These are phyloP conservation scores for Globisporangium carolinianum DNA, from an alignment of 352 stramenopile genomes.

Conservation along the genomic window DNA sequence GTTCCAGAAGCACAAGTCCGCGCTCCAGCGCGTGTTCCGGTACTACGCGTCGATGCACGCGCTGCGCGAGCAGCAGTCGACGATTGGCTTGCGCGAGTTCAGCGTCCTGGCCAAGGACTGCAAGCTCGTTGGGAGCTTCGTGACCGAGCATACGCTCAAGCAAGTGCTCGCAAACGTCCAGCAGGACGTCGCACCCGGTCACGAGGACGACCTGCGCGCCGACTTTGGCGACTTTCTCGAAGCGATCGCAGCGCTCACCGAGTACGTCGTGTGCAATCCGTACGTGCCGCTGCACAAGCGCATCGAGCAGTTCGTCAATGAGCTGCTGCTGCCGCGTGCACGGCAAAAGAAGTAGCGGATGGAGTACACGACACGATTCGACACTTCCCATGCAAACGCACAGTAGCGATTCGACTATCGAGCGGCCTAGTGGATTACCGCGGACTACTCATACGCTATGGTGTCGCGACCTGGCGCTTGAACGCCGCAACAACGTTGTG, in stretches of 20 bases:
- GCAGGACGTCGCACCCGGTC: slow-evolving; percentile 30
- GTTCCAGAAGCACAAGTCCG: slow-evolving; percentile 63
- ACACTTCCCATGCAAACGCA: too few species aligned
- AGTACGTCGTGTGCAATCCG: slow-evolving; percentile 77
- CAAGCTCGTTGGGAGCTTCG: slow-evolving; percentile 66
- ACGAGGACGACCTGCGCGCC: slow-evolving; percentile 36
- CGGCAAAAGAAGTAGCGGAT: slow-evolving; percentile 56
- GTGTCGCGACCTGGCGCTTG: slow-evolving; percentile 41
- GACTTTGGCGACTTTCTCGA: slow-evolving; percentile 71
- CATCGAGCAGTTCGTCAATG: slow-evolving; percentile 69
- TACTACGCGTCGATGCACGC: slow-evolving; percentile 80
- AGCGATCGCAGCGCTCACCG: slow-evolving; percentile 57
- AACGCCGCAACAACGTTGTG: slow-evolving; percentile 82
- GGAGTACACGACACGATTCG: neutral
- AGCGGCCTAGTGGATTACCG: too few species aligned
- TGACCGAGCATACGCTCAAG: slow-evolving; percentile 74
- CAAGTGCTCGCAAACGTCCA: slow-evolving; percentile 73
- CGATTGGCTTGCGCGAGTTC: slow-evolving; percentile 56
- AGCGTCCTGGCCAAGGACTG: slow-evolving; percentile 61
- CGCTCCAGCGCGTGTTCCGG: slow-evolving; percentile 66
- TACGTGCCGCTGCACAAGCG: slow-evolving; percentile 74
- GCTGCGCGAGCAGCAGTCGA: slow-evolving; percentile 67
- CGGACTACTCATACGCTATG: too few species aligned
- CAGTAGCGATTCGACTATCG: too few species aligned
- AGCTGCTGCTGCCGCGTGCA: slow-evolving; percentile 62